Evolutionary conservation across 176 grass and related monocot species (phyloP).

Genomic region (Avena atlantica): DNA sequence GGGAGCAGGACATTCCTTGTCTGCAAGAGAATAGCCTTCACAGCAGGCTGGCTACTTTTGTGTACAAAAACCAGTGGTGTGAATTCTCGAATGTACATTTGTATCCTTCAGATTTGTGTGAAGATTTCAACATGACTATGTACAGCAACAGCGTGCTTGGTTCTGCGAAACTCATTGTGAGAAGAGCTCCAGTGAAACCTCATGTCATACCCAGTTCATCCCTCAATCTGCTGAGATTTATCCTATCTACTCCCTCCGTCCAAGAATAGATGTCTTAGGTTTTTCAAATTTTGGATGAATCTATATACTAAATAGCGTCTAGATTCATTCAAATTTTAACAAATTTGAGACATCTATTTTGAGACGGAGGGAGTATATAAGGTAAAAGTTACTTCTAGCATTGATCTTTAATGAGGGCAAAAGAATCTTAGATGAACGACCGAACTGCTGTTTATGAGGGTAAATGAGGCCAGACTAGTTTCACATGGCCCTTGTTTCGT

Average conservation of each 20-base stretch:
- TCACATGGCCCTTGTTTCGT: not conserved
- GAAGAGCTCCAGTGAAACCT: not conserved
- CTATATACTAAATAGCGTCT: no score
- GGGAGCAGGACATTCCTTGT: not conserved
- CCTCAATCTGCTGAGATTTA: not conserved
- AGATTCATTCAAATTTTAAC: no score
- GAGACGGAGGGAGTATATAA: no score
- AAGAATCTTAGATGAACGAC: not conserved
- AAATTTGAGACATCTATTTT: no score
- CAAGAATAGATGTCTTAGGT: no score
- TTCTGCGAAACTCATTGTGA: not conserved
- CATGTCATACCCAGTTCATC: not conserved
- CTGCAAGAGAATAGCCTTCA: not conserved
- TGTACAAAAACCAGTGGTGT: no score
- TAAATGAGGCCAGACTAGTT: not conserved
- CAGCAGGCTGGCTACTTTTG: no score
- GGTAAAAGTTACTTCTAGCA: conserved; percentile 29
- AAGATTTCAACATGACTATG: not conserved
- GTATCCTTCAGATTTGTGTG: no score
- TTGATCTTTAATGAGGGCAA: conserved; percentile 21
- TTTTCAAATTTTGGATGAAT: no score
- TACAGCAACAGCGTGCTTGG: not conserved
- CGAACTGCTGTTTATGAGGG: not conserved
- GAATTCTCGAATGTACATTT: no score
- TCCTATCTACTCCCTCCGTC: no score